These are phyloP conservation scores for Crucibulum laeve DNA, from an alignment of 768 basidiomycete species.

Conservation along the genomic window DNA sequence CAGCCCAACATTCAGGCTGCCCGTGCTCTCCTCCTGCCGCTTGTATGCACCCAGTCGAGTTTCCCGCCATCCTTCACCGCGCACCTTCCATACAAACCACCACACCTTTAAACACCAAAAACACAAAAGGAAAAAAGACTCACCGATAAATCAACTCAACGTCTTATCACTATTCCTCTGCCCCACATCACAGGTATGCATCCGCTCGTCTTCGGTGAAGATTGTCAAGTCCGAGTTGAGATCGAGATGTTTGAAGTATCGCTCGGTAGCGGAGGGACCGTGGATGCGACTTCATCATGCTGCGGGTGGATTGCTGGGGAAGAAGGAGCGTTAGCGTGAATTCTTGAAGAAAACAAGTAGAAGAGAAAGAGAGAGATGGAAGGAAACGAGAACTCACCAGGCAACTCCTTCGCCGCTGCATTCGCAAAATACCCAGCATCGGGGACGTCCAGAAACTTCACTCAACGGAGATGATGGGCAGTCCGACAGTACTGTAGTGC, in stretches of 20 bases:
- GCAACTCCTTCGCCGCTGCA: no score
- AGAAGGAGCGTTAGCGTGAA: no score
- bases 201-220: slow-evolving; percentile 89
- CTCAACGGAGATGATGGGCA: slow-evolving; percentile 83
- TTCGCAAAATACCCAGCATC: slow-evolving; percentile 95
- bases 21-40: no score
- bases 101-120: no score
- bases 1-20: no score
- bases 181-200: slow-evolving; percentile 91
- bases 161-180: slow-evolving; percentile 95
- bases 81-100: no score
- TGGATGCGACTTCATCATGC: slow-evolving; percentile 86
- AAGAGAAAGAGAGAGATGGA: no score
- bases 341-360: no score
- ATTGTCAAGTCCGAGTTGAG: slow-evolving; percentile 79
- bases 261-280: slow-evolving; percentile 82
- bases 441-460: slow-evolving; percentile 79
- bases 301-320: slow-evolving; percentile 63
- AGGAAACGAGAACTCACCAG: no score
- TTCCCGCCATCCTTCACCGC: no score
- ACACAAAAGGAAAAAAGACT: no score
- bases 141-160: slow-evolving; percentile 83
- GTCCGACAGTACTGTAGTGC: slow-evolving; percentile 72
- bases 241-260: slow-evolving; percentile 90
- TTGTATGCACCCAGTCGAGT: no score